Evolutionary conservation across 176 grass and related monocot genomes (phyloP).

Genomic region (Echinochloa phyllopogon): DNA sequence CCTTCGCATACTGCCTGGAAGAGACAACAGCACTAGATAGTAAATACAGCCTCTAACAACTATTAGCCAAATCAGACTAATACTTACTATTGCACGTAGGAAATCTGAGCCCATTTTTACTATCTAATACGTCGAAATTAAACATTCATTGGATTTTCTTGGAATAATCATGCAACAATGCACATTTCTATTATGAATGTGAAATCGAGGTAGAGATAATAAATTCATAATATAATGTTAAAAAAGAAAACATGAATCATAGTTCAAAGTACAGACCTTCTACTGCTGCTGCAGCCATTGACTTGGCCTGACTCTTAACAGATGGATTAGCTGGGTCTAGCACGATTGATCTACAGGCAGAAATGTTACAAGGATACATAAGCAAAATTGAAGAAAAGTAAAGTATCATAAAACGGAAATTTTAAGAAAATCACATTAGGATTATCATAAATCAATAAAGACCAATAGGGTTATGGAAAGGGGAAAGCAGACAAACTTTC

Average conservation of each 20-base stretch:
- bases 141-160: not conserved
- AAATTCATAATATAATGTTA: slow-evolving; percentile 11
- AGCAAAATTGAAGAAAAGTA: slow-evolving; percentile 20
- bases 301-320: slow-evolving; percentile 94
- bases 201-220: slow-evolving; percentile 25
- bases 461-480: slow-evolving; percentile 43
- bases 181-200: slow-evolving; percentile 35
- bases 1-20: slow-evolving; percentile 90
- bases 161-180: slow-evolving; percentile 2
- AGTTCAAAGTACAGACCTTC: slow-evolving; percentile 68
- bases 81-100: slow-evolving; percentile 14
- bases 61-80: slow-evolving; percentile 24
- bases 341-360: slow-evolving; percentile 73
- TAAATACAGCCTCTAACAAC: slow-evolving; percentile 30
- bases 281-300: slow-evolving; percentile 86
- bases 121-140: not conserved
- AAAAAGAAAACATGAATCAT: slow-evolving; percentile 47
- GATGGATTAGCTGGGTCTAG: slow-evolving; percentile 93
- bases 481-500: slow-evolving; percentile 83
- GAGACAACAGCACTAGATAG: slow-evolving; percentile 34
- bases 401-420: slow-evolving; percentile 34
- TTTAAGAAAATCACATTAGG: not conserved
- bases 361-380: slow-evolving; percentile 30
- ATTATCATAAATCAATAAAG: slow-evolving; percentile 42
- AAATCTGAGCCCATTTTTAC: slow-evolving; percentile 16